Evolutionary conservation across 352 stramenopile genomes (phyloP).

Genomic region (Phytophthora chlamydospora): DNA sequence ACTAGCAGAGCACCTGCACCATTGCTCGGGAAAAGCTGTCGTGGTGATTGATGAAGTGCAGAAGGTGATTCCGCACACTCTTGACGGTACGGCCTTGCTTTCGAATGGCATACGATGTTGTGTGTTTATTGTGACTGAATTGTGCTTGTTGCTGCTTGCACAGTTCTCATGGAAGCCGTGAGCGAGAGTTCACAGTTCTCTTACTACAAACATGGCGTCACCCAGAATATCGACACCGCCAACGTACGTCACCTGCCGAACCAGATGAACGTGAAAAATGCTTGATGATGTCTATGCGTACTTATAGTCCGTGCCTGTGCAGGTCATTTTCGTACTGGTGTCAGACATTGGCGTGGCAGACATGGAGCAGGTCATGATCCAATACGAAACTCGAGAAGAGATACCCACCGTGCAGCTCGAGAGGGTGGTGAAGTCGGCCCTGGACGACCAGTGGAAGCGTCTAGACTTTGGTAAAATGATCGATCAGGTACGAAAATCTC

Average conservation of each 20-base stretch:
- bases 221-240: slow-evolving; percentile 71
- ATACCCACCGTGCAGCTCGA: slow-evolving; percentile 66
- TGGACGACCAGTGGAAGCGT: slow-evolving; percentile 88
- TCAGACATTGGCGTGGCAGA: slow-evolving; percentile 88
- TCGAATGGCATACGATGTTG: slow-evolving; percentile 4
- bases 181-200: slow-evolving; percentile 72
- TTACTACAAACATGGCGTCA: slow-evolving; percentile 75
- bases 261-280: neutral
- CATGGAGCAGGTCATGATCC: slow-evolving; percentile 87
- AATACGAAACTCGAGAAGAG: slow-evolving; percentile 75
- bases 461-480: slow-evolving; percentile 93
- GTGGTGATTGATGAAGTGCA: slow-evolving; percentile 93
- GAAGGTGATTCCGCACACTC: slow-evolving; percentile 90
- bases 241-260: slow-evolving; percentile 47
- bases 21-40: slow-evolving; percentile 87
- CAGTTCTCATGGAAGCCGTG: slow-evolving; percentile 81
- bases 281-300: slow-evolving; percentile 12
- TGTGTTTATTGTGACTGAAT: neutral
- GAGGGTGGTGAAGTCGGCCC: slow-evolving; percentile 75
- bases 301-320: slow-evolving; percentile 15
- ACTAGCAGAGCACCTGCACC: slow-evolving; percentile 78
- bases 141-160: slow-evolving; percentile 1
- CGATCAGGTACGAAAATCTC: slow-evolving; percentile 50
- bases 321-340: slow-evolving; percentile 90
- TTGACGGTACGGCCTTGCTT: slow-evolving; percentile 63